A percentile compares a stretch with the other conserved stretches of the same genome.
phyloP scores from a whole-genome alignment of 371 early-diverging fungal genomes.

The Blakeslea trispora region DNA sequence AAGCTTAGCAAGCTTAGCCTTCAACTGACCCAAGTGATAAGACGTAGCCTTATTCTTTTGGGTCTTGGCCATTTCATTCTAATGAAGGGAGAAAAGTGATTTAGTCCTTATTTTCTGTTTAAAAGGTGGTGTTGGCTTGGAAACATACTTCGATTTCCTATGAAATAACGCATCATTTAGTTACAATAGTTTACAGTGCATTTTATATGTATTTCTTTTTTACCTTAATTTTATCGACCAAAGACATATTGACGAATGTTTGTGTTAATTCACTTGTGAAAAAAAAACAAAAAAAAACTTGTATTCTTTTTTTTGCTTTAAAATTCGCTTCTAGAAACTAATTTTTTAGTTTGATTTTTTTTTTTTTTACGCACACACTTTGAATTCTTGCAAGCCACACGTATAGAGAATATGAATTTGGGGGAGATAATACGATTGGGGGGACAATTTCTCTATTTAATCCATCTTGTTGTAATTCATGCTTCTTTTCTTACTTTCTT shows the following conservation, averaged over 20 bases:
- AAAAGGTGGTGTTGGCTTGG: no score
- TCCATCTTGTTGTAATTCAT: no score
- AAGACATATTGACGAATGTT: constrained; percentile 8
- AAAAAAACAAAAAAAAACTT: constrained; percentile 1
- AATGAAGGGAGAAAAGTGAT: no score
- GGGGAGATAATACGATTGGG: neutral
- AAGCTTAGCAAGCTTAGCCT: constrained; percentile 97
- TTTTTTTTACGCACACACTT: neutral
- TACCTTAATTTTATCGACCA: constrained; percentile 43
- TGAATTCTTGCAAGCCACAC: neutral
- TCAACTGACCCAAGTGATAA: constrained; percentile 98
- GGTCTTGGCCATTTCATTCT: constrained; percentile 71
- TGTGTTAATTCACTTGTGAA: neutral
- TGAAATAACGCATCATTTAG: neutral
- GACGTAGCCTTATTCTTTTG: constrained; percentile 94
- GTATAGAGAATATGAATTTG: neutral
- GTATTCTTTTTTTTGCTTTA: neutral
- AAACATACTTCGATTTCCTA: constrained; percentile 65
- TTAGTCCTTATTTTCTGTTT: no score
- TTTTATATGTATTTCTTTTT: neutral
- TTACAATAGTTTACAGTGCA: no score
- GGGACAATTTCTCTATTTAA: neutral
- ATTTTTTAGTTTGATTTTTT: constrained; percentile 6
- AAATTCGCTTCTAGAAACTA: neutral
- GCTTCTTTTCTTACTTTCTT: no score